Conservation (phyloP, 75 land plant genomes). For the Selaginella moellendorffii region DNA sequence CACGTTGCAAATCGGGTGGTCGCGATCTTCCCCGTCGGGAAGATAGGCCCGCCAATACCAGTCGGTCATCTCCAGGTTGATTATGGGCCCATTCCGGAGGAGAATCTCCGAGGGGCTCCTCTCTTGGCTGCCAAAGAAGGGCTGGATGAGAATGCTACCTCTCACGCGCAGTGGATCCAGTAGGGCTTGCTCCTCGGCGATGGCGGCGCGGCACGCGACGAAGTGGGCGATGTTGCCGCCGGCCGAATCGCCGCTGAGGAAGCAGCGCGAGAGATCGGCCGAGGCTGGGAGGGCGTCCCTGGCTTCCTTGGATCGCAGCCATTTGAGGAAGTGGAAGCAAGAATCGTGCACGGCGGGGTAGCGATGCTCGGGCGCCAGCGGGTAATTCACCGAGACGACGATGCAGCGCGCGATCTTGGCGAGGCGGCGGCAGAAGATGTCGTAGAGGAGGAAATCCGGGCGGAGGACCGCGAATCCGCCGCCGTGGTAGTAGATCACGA, state of each 20-base stretch:
- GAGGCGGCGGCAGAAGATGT: constrained; percentile 1
- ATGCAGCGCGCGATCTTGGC: neutral
- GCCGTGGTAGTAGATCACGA: constrained; percentile 4
- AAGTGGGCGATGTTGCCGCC: constrained; percentile 4
- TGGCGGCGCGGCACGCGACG: neutral
- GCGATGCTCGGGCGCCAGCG: neutral
- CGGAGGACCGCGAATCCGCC: neutral
- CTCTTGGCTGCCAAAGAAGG: constrained; percentile 4
- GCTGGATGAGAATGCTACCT: neutral
- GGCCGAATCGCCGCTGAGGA: neutral
- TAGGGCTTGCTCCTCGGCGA: neutral
- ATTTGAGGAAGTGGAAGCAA: neutral
- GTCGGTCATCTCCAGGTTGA: neutral
- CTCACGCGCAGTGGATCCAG: neutral
- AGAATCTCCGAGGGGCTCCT: constrained; percentile 13
- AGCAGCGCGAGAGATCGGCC: neutral
- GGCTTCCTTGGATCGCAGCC: neutral
- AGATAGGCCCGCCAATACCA: constrained; percentile 1
- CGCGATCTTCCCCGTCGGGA: neutral
- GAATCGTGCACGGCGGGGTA: neutral
- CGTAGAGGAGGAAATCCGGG: neutral
- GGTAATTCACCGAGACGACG: neutral
- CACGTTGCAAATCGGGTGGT: constrained; percentile 8
- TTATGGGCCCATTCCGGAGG: neutral
- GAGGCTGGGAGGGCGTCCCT: neutral